These are phyloP conservation scores for Rhododendron vialii DNA, from an alignment of 148 eudicot species.

Conservation along the genomic window DNA sequence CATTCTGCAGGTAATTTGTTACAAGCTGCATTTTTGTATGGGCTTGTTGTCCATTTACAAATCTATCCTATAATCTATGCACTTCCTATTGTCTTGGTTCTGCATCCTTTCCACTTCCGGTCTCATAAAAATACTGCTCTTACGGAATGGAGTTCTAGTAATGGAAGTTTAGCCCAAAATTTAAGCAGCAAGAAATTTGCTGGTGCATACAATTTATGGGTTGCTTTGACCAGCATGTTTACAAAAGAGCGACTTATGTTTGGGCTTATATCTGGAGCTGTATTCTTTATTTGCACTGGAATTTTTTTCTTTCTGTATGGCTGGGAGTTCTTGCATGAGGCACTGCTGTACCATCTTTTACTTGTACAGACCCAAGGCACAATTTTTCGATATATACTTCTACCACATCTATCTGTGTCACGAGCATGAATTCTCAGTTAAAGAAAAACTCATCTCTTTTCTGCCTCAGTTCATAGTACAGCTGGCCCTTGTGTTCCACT, in stretches of 20 bases:
- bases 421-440: slow-evolving; percentile 50
- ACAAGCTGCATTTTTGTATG: slow-evolving; percentile 93
- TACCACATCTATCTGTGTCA: slow-evolving; percentile 88
- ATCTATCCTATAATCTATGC: slow-evolving; percentile 92
- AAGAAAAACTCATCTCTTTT: slow-evolving; percentile 81
- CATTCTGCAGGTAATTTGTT: slow-evolving; percentile 43
- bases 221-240: slow-evolving; percentile 40
- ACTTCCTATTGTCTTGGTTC: slow-evolving; percentile 65
- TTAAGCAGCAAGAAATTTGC: slow-evolving; percentile 15
- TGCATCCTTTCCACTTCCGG: slow-evolving; percentile 56
- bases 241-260: slow-evolving; percentile 57
- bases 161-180: slow-evolving; percentile 18
- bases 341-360: slow-evolving; percentile 86
- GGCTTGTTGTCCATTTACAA: slow-evolving; percentile 89
- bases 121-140: slow-evolving; percentile 57
- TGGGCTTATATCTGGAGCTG: slow-evolving; percentile 65
- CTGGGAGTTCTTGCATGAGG: slow-evolving; percentile 90
- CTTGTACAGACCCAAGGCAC: slow-evolving; percentile 91
- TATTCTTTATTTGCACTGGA: slow-evolving; percentile 68
- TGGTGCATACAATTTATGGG: slow-evolving; percentile 18
- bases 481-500: slow-evolving; percentile 61
- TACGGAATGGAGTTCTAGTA: slow-evolving; percentile 48
- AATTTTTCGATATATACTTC: slow-evolving; percentile 90
- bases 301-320: slow-evolving; percentile 70
- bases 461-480: slow-evolving; percentile 88